Evolutionary conservation across 2,329 filamentous ascomycete genomes (phyloP), one percentile per base, ranked within the genome.

Genomic region (Corynespora cassiicola): DNA sequence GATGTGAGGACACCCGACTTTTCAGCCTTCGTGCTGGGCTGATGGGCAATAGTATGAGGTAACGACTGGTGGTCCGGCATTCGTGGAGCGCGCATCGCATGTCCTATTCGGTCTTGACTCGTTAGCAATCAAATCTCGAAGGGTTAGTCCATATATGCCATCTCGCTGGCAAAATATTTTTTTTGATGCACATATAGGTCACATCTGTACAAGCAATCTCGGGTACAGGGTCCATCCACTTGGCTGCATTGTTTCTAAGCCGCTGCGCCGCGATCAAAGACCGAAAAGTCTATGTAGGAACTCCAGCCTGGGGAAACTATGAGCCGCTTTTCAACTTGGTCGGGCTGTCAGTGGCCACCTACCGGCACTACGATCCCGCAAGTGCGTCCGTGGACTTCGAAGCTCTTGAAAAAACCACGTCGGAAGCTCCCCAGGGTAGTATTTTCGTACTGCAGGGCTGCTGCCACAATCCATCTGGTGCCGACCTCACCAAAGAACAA

Each of bases 161-260:
- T 31, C 25, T 11, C 15, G n/a, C 33, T n/a, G 14, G 9, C n/a
- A n/a, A n/a, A n/a, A n/a, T n/a, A n/a, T n/a, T n/a, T n/a, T 14
- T 16, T 24, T 9, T 35, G 22, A 25, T 35, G 6, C 36, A 25
- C 15, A 22, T n/a, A 11, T 32, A 63, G 54, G 41, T 68, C 18
- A 61, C 65, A 10, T 68, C 66, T 1, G 64, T 66, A 0, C 69
- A 71, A 44, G 65, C 66, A 7, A 66, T 71, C 20, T 70, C 67
- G 1, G 67, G 69, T 6, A 71, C 68, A 0, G 68, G 68, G 2
- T 63, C 68, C 5, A 59, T 62, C 22, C 66, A 70, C 33, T 50
- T 71, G n/a, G 68, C 56, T 12, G 63, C 61, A 6, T 32, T 64
- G 9, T 56, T 70, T 12, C 36, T 68, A 3, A 50, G 52, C 12